Conservation (phyloP, 2,329 filamentous ascomycete species). For the Pseudogymnoascus pannorum region DNA sequence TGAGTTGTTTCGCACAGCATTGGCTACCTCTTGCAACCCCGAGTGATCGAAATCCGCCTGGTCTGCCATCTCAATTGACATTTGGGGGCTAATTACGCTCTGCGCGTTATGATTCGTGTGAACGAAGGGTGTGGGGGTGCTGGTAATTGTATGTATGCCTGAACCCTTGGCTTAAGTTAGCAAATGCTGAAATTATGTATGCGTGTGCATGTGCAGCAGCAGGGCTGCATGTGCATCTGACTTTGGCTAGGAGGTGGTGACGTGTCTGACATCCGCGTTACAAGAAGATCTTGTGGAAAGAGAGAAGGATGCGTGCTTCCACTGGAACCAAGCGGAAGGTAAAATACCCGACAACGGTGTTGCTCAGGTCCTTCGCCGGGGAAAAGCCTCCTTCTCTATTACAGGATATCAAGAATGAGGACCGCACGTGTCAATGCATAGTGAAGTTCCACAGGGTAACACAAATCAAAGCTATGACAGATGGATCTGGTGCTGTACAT, state of each 20-base stretch:
- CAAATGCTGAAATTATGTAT: slow-evolving; percentile 4
- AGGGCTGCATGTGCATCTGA: slow-evolving; percentile 3
- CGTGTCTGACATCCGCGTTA: slow-evolving; percentile 8
- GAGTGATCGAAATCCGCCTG: slow-evolving; percentile 29
- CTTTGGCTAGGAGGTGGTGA: slow-evolving; percentile 5
- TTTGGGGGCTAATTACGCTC: slow-evolving; percentile 19
- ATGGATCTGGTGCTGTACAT: slow-evolving; percentile 1
- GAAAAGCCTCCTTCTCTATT: neutral
- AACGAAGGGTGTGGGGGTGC: neutral
- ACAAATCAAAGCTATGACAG: slow-evolving; percentile 7
- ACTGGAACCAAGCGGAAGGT: neutral
- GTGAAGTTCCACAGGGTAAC: neutral
- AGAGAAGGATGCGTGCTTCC: slow-evolving; percentile 2
- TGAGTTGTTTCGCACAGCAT: slow-evolving; percentile 27
- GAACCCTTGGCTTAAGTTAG: neutral
- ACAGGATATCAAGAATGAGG: slow-evolving; percentile 4
- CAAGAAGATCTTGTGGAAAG: slow-evolving; percentile 6
- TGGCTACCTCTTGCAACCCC: slow-evolving; percentile 30
- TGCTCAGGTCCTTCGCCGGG: neutral
- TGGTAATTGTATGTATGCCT: neutral
- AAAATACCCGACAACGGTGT: slow-evolving; percentile 2
- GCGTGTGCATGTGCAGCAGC: slow-evolving; percentile 4
- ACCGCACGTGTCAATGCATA: neutral
- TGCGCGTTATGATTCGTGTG: slow-evolving; percentile 25
- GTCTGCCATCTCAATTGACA: slow-evolving; percentile 26